Evolutionary conservation across 805 yeast genomes (phyloP), one percentile per base, ranked within the genome.

Genomic region (Ogataea haglerorum): DNA sequence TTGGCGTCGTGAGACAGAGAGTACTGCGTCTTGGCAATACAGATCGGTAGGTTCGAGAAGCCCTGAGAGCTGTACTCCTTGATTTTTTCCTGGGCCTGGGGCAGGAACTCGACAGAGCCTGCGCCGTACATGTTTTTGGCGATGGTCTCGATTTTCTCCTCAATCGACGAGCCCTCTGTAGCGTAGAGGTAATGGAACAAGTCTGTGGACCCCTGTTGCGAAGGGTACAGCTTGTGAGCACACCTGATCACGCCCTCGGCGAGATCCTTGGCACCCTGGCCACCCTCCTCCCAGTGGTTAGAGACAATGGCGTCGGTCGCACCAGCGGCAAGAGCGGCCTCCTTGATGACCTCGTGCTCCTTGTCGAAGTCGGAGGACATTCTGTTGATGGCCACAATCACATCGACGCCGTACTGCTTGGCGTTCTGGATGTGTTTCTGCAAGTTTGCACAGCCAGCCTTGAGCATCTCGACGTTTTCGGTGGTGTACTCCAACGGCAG

Each of bases 1-100:
- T 78, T 70, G 31, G 98, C 89, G 65, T 91, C 98, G 60, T 90
- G 97, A 3, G 97, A 89, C 52, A 91, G 72, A 1, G 96, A 88
- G 72, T 91, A 91, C 67, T 91, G 99, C 2, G 99, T 91, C 74
- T 91, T 91, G 44, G 99, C 99, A 58, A 91, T 85, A 69, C 99
- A 91, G 54, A 91, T 82, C 43, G 98, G 99, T 60, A 91, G 71
- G 59, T 88, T 79, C 48, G 82, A 89, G 64, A 84, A 91, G 2
- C 97, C 97, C 70, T 89, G 96, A 37, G 72, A 65, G 25, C 88
- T 82, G 69, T 88, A 90, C 42, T 80, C 75, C 47, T 82, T 88
- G 51, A 91, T 81, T 68, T 89, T 89, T 57, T 76, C 70, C 52
- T 78, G 76, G 30, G 98, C 98, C 50, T 80, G 76, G 21, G 87